Base-by-base conservation (phyloP, 2,329 filamentous ascomycete genomes). In the Aspergillus latus region DNA sequence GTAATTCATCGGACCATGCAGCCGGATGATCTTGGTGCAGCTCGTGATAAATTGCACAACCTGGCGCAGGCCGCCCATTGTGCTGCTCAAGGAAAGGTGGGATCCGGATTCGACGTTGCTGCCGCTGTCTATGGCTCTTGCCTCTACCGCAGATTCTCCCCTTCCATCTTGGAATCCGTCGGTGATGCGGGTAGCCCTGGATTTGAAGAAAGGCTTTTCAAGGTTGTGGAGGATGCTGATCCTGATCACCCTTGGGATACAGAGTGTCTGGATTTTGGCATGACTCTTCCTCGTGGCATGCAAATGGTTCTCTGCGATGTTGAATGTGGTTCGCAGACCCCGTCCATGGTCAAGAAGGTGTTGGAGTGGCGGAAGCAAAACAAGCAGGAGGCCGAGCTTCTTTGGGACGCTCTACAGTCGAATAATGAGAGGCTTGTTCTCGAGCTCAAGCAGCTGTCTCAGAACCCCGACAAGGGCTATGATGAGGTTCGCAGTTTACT, bases 11-110 rank as follows among this genome's bases (percentile, higher is more conserved):
- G 74, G 3, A 76, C 74, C 7, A 70, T 76, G 61, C 74, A 75
- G 48, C 71, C 74, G 2, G 72, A 75, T 36, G 74, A 76, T 53
- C 65, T 76, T 16, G 75, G 80, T 0, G 62, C 74, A 0, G 84
- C 86, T 49, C 81, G 81, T 62, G 78, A 79, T 29, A 83, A 82
- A 49, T 82, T 97, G 52, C 94, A 99, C 78, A 97, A 97, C 74
- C 86, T 99, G 49, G 88, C 93, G 0, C 94, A 99, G 78, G 89
- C 90, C 1, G 88, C 91, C 3, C 94, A 99, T 77, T 97, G 93
- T 70, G 91, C 93, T 1, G 94, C 94, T 0, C 94, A 99, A 77
- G 94, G 94, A 26, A 99, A 99, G 75, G 87, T 99, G 15, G 94
- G 94, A 49, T 94, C 89, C 0, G 94, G 94, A 16, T 99, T 99